phyloP scores from a whole-genome alignment of 116 monocot genomes.

The Iris pallida region DNA sequence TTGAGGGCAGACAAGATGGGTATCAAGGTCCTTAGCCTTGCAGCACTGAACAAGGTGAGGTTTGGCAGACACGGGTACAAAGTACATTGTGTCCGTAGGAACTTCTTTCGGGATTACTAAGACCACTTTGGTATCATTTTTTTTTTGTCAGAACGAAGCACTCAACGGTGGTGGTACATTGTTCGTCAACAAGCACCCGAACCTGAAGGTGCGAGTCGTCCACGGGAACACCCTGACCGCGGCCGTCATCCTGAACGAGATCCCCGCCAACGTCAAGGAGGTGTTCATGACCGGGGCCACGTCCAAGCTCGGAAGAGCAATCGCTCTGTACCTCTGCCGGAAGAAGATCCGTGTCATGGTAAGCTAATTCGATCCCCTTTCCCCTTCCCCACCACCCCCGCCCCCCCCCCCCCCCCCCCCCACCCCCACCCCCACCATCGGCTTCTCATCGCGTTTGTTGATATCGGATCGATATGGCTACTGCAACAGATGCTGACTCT shows the following conservation, averaged over 20 bases:
- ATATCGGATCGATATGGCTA: too few species aligned
- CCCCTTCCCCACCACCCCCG: too few species aligned
- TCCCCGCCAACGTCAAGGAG: constrained; percentile 51
- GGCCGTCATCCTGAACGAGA: constrained; percentile 59
- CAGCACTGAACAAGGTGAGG: constrained; percentile 68
- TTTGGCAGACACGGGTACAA: neutral
- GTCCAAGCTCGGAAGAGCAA: constrained; percentile 59
- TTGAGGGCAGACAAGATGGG: constrained; percentile 86
- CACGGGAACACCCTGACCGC: constrained; percentile 82
- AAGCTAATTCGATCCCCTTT: too few species aligned
- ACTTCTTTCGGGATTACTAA: too few species aligned
- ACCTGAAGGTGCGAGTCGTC: constrained; percentile 56
- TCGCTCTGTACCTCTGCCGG: constrained; percentile 73
- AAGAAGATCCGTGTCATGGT: constrained; percentile 72
- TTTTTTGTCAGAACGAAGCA: constrained; percentile 49
- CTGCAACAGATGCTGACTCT: constrained; percentile 32
- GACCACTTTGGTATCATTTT: too few species aligned
- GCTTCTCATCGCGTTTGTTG: too few species aligned
- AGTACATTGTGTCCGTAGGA: too few species aligned
- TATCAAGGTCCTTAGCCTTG: constrained; percentile 88
- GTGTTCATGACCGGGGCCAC: constrained; percentile 59
- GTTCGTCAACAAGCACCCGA: constrained; percentile 58
- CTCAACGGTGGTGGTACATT: constrained; percentile 77
- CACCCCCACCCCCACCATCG: too few species aligned
- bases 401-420: too few species aligned